Base-by-base conservation (phyloP, 768 basidiomycete genomes). In the Tylopilus cervinicoccineus region DNA sequence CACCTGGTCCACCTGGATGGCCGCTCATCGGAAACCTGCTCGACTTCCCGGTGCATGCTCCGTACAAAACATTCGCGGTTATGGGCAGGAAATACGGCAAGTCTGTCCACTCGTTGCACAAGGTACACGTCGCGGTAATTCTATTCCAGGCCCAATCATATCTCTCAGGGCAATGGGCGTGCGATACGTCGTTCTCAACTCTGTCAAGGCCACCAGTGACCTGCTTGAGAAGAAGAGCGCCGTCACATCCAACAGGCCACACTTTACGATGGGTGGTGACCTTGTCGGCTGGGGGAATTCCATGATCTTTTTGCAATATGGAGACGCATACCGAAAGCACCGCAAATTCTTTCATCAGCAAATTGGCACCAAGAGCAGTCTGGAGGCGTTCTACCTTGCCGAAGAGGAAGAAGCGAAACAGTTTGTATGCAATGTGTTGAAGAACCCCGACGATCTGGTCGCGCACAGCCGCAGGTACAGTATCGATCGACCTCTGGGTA, bases 1-100 rank as follows among this genome's bases (percentile, higher is more conserved):
- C 48, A 12, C 55, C 48, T 31, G 48, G 57, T 1, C 58, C 57
- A 0, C 19, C 33, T 17, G 54, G 47, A n/a, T 48, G 48, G 37
- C 79, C 72, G 4, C 28, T 82, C 9, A 63, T 82, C 28, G 79
- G 80, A 24, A 81, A 81, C 54, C 55, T 77, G 5, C 59, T 79
- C 19, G 78, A 81, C 53, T 76, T 82, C 72, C 80, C 79, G 24
- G 64, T 63, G 14, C 69, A 71, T 38, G 65, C 70, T 39, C 75
- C 76, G 49, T 81, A 78, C 76, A 47, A 75, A 13, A 76, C 75
- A 0, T 79, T 78, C 50, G 69, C 73, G 12, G 64, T 67, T 31
- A 27, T 54, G 45, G 19, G 14, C 41, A 69, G 76, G 48, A 63
- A 63, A 58, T 81, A 72, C 53, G 81, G 80, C 75, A 56, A 49